Evolutionary conservation across 495 filamentous ascomycete species (phyloP).

Genomic region (Copromyces sp.): DNA sequence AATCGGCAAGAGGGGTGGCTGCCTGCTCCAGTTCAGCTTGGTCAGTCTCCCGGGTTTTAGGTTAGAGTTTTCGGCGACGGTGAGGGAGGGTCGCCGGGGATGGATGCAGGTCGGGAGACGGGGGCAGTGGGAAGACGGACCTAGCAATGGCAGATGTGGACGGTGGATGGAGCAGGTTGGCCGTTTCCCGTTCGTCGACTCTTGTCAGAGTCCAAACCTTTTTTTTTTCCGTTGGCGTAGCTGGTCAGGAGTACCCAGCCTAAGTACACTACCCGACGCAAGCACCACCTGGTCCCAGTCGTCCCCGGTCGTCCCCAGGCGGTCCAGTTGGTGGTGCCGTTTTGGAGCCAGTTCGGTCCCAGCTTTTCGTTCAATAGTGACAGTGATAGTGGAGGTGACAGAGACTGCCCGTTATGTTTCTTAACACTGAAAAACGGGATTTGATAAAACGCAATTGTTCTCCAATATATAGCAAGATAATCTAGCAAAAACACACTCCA

Average conservation of each 20-base stretch:
- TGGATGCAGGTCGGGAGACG: not conserved
- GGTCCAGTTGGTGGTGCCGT: not conserved
- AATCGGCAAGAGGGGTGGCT: not conserved
- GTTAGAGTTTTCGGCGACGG: not conserved
- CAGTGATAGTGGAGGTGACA: not conserved
- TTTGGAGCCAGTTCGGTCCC: not conserved
- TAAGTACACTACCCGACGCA: slow-evolving; percentile 2
- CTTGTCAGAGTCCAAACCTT: slow-evolving; percentile 3
- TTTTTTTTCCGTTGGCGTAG: slow-evolving; percentile 1
- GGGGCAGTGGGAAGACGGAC: not conserved
- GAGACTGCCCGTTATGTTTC: not conserved
- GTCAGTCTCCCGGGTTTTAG: not conserved
- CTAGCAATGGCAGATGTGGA: not conserved
- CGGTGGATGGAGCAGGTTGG: not conserved
- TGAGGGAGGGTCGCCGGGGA: not conserved
- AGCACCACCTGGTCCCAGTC: slow-evolving; percentile 1
- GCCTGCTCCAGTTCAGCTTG: not conserved
- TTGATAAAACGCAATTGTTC: not conserved
- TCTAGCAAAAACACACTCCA: not conserved
- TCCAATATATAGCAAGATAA: not conserved
- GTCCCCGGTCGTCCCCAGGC: not conserved
- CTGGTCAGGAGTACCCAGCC: slow-evolving; percentile 2
- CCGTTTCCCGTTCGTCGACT: not conserved
- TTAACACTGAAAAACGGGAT: not conserved
- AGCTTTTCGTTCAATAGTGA: not conserved